These are phyloP conservation scores for Candida odintsovae DNA, from an alignment of 805 yeast genomes.

Conservation along the genomic window DNA sequence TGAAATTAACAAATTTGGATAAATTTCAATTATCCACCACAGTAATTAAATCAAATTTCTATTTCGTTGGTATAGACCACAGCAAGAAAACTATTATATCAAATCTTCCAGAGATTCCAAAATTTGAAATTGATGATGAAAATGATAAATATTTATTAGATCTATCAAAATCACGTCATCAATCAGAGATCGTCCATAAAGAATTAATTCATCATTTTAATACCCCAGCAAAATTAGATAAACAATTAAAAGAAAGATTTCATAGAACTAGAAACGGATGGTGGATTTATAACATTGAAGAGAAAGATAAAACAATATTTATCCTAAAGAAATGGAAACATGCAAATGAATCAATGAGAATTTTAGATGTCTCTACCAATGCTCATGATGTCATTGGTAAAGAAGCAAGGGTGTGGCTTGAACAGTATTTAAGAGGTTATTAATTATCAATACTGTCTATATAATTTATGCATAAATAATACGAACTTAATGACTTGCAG, in stretches of 20 bases:
- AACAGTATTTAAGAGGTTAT: constrained; percentile 5
- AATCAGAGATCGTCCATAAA: constrained; percentile 13
- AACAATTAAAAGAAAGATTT: constrained; percentile 14
- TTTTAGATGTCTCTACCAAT: constrained; percentile 17
- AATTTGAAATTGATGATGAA: constrained; percentile 1
- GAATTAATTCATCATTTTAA: constrained; percentile 10
- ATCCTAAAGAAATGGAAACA: constrained; percentile 17
- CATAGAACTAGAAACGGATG: constrained; percentile 18
- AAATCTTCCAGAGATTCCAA: constrained; percentile 14
- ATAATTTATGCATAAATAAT: neutral
- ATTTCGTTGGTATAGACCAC: constrained; percentile 12
- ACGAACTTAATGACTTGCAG: neutral
- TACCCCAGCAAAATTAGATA: neutral
- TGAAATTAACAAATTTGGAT: constrained; percentile 5
- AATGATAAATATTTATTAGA: constrained; percentile 10
- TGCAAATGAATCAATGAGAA: neutral
- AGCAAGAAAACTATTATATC: constrained; percentile 6
- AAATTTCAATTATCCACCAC: constrained; percentile 6
- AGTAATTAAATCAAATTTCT: constrained; percentile 5
- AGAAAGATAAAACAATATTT: constrained; percentile 4
- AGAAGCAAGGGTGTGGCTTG: constrained; percentile 20
- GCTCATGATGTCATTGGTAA: constrained; percentile 16
- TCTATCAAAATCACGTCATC: constrained; percentile 6
- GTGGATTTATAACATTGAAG: constrained; percentile 18
- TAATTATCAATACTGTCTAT: no score